Conservation (phyloP, 331 rosid genomes). For the Cydonia oblonga region DNA sequence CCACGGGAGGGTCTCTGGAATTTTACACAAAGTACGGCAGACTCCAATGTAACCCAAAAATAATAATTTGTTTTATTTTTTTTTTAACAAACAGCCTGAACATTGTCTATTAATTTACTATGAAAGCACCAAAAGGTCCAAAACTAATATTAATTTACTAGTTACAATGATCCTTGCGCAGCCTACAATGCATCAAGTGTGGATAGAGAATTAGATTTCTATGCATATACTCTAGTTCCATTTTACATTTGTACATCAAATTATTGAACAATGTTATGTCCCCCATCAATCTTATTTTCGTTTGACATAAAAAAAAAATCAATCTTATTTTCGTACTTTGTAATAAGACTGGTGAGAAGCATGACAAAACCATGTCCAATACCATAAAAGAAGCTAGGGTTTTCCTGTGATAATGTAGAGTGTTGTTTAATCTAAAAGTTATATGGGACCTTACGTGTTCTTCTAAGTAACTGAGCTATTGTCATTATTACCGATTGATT, state of each 20-base stretch:
- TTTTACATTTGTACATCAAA: background rate
- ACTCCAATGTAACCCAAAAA: background rate
- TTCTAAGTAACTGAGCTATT: too few species aligned
- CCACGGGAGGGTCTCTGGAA: slow-evolving; percentile 14
- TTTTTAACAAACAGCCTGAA: background rate
- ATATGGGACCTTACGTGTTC: background rate
- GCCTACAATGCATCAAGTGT: background rate
- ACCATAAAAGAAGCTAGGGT: too few species aligned
- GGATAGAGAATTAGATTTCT: background rate
- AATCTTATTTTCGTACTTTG: too few species aligned
- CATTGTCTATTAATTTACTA: background rate
- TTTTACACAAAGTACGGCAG: background rate
- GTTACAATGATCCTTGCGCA: background rate
- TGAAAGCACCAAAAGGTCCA: background rate
- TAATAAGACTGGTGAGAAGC: too few species aligned
- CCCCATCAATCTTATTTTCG: too few species aligned
- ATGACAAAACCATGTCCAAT: too few species aligned
- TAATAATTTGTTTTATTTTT: background rate
- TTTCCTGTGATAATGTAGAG: too few species aligned
- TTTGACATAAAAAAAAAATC: too few species aligned
- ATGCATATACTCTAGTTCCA: background rate
- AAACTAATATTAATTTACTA: background rate
- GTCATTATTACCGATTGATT: too few species aligned
- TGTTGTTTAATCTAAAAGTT: background rate
- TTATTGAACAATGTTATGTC: too few species aligned